Conservation (phyloP, 306 rosid genomes). For the Cucurbita moschata region DNA sequence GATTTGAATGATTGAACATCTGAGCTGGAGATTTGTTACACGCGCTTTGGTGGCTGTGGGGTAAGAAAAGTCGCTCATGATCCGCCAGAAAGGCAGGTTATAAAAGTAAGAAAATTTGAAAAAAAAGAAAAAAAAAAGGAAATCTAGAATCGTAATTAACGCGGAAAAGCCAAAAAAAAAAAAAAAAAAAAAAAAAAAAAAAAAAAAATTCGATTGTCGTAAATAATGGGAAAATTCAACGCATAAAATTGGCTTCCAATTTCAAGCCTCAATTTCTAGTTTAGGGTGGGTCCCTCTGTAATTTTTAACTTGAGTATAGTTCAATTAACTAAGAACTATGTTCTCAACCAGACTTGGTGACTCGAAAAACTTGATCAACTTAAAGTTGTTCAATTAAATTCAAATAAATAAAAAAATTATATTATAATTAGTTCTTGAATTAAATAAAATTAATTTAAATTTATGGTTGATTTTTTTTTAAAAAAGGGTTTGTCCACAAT, state of each 20-base stretch:
- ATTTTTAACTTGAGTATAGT: no score
- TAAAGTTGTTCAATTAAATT: no score
- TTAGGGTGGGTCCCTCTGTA: no score
- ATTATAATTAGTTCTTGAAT: no score
- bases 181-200: not conserved
- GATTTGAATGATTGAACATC: not conserved
- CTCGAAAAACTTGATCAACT: no score
- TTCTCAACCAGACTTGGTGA: no score
- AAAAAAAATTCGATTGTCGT: not conserved
- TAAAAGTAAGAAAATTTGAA: not conserved
- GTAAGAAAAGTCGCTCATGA: not conserved
- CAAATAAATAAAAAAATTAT: no score
- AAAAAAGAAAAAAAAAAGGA: not conserved
- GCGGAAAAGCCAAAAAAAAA: not conserved
- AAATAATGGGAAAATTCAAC: not conserved
- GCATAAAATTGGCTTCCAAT: not conserved
- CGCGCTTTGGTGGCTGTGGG: not conserved
- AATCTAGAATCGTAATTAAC: constrained; percentile 2
- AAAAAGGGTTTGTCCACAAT: no score
- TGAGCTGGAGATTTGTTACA: not conserved
- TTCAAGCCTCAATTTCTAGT: no score
- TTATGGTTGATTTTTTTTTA: no score
- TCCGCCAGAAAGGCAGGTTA: not conserved
- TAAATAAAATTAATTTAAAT: no score
- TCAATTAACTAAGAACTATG: no score